Percentiles rank a stretch among this genome's conserved stretches.
phyloP scores from a whole-genome alignment of 139 green algal genomes.

The Chlamydomonas sp. region DNA sequence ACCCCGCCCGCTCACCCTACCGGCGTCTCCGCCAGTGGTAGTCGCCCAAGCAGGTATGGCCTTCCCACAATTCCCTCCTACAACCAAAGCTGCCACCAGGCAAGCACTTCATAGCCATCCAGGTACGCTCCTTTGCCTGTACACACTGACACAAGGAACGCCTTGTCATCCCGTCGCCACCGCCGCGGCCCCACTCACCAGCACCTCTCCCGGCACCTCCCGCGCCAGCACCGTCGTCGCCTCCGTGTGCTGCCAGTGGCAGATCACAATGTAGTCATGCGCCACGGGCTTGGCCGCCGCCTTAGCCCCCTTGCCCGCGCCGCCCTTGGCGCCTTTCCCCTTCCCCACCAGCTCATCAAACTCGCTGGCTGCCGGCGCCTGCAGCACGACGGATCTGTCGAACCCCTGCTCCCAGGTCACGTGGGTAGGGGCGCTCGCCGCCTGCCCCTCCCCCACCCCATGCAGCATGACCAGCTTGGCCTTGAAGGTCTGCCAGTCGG shows the following conservation, averaged over 20 bases:
- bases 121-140: no score
- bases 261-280: constrained; percentile 28
- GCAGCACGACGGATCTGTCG: constrained; percentile 10
- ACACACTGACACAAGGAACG: no score
- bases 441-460: background rate
- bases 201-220: constrained; percentile 33
- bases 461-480: constrained; percentile 31
- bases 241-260: constrained; percentile 21
- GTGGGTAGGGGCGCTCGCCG: background rate
- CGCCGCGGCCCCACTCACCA: constrained; percentile 1
- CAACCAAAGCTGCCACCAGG: no score
- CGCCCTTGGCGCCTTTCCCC: no score
- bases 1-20: no score
- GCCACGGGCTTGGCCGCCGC: background rate
- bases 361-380: background rate
- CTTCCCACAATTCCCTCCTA: no score
- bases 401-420: constrained; percentile 8
- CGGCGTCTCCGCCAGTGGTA: no score
- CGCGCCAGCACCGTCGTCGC: constrained; percentile 19
- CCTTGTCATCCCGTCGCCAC: no score
- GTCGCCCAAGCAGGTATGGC: no score
- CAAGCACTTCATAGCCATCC: no score
- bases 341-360: no score
- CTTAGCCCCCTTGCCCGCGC: background rate
- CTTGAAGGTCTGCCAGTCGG: background rate